Percentiles rank a stretch among this genome's conserved stretches.
phyloP scores from a whole-genome alignment of 1,139 yeast species.

The Kodamaea derodonti region DNA sequence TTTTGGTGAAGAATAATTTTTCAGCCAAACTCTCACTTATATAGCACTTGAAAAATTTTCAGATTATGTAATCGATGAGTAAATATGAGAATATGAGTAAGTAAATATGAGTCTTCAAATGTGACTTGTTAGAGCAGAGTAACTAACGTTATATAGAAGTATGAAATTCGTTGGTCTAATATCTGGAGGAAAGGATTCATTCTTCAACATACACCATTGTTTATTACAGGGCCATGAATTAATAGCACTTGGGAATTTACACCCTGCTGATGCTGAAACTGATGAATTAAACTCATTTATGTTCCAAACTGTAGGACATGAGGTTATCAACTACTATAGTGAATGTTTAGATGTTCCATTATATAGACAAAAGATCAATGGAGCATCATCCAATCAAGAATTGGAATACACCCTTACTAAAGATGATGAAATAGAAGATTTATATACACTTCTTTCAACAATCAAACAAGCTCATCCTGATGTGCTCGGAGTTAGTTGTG shows the following conservation, averaged over 20 bases:
- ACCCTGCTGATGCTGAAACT: constrained; percentile 48
- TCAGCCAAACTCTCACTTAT: not conserved
- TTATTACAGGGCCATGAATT: constrained; percentile 78
- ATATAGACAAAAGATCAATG: constrained; percentile 64
- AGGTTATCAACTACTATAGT: constrained; percentile 60
- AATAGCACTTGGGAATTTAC: constrained; percentile 77
- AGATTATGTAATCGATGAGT: not conserved
- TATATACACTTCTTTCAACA: constrained; percentile 45
- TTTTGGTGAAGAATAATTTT: not conserved
- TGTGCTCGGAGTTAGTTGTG: constrained; percentile 83
- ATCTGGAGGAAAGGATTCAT: constrained; percentile 96
- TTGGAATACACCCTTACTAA: constrained; percentile 65
- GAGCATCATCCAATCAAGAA: constrained; percentile 58
- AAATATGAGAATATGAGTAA: not conserved
- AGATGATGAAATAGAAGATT: constrained; percentile 85
- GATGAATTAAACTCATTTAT: constrained; percentile 88
- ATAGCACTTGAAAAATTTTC: constrained; percentile 9
- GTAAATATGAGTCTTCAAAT: constrained; percentile 7
- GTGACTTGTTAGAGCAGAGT: constrained; percentile 6
- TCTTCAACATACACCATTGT: constrained; percentile 84
- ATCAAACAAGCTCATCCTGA: constrained; percentile 63
- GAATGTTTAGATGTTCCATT: constrained; percentile 78
- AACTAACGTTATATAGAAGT: not conserved
- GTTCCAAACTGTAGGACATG: constrained; percentile 99
- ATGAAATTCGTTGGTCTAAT: constrained; percentile 93